Percentiles rank a stretch among this genome's conserved stretches.
These are phyloP conservation scores for Microglena sp. DNA, from an alignment of 139 green algal species.

Conservation along the genomic window DNA sequence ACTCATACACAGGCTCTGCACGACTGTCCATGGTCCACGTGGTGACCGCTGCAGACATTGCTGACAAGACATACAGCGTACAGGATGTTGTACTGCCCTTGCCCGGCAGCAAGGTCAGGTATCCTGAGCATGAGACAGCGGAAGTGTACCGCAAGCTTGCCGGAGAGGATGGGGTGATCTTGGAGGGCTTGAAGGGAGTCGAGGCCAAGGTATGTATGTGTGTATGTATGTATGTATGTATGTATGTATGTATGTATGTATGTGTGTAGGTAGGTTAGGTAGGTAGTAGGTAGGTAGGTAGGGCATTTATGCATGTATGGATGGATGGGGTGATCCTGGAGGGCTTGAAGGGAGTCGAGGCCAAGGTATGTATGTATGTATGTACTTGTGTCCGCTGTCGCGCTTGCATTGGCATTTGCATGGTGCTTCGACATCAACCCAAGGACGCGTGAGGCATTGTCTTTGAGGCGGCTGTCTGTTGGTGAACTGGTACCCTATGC, in stretches of 20 bases:
- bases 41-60: conserved; percentile 69
- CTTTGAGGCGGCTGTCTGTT: too few relatives aligned
- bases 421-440: too few relatives aligned
- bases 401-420: too few relatives aligned
- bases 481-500: too few relatives aligned
- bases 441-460: too few relatives aligned
- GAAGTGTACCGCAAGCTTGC: conserved; percentile 34
- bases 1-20: too few relatives aligned
- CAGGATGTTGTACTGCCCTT: conserved; percentile 84
- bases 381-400: neutral
- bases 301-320: too few relatives aligned
- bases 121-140: conserved; percentile 26
- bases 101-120: conserved; percentile 45
- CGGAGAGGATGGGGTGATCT: neutral
- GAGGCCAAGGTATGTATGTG: neutral
- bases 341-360: neutral
- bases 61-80: conserved; percentile 36
- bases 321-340: conserved; percentile 9
- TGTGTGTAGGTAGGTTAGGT: too few relatives aligned
- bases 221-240: conserved; percentile 5
- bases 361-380: conserved; percentile 1
- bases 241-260: conserved; percentile 1
- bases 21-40: conserved; percentile 41
- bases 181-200: neutral
- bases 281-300: too few relatives aligned